A percentile compares a stretch with the other conserved stretches of the same genome.
Evolutionary conservation across 2,329 filamentous ascomycete species (phyloP).

Genomic region (Xylariaceae sp.): DNA sequence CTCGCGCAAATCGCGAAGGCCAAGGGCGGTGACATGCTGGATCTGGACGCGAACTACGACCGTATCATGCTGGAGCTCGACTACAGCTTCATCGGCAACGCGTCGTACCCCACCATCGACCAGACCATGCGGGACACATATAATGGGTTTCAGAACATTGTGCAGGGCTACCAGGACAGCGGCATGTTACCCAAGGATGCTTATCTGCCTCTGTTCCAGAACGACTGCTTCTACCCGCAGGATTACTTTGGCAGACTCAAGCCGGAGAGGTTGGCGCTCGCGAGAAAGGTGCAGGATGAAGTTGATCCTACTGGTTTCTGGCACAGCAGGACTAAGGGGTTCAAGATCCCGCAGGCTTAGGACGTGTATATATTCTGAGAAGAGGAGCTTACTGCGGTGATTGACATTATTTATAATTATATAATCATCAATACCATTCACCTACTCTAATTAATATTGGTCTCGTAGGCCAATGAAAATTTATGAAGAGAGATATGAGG

Average conservation of each 20-base stretch:
- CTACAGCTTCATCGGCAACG: constrained; percentile 46
- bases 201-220: constrained; percentile 52
- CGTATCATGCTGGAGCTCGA: constrained; percentile 53
- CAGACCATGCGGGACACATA: constrained; percentile 47
- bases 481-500: too few relatives aligned
- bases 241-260: constrained; percentile 51
- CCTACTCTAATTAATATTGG: too few relatives aligned
- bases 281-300: constrained; percentile 42
- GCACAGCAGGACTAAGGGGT: constrained; percentile 49
- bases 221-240: constrained; percentile 50
- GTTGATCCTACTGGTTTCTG: constrained; percentile 50
- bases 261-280: constrained; percentile 45
- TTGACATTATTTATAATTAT: too few relatives aligned
- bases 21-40: constrained; percentile 49
- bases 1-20: constrained; percentile 43
- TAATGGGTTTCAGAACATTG: constrained; percentile 41
- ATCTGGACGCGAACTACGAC: constrained; percentile 48
- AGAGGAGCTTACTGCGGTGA: too few relatives aligned
- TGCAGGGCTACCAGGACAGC: constrained; percentile 42
- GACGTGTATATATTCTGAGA: too few relatives aligned
- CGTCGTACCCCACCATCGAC: constrained; percentile 43
- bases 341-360: constrained; percentile 46
- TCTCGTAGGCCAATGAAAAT: too few relatives aligned
- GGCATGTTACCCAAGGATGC: constrained; percentile 43
- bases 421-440: too few relatives aligned